phyloP scores from a whole-genome alignment of 208 protist species.

The Naegleria lovaniensis region DNA sequence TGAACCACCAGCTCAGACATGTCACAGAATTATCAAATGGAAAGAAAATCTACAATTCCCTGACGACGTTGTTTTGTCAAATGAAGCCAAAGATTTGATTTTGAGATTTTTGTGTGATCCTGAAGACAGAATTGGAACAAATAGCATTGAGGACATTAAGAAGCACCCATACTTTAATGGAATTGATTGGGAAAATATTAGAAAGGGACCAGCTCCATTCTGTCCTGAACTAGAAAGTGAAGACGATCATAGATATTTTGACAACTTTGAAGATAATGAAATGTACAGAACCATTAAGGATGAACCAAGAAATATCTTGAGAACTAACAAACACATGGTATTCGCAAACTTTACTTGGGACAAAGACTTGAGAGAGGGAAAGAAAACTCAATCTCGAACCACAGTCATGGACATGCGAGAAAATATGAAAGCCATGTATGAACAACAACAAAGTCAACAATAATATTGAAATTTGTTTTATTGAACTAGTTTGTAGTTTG shows the following conservation, averaged over 20 bases:
- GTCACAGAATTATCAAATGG: constrained; percentile 71
- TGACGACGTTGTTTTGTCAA: constrained; percentile 60
- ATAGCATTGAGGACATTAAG: constrained; percentile 54
- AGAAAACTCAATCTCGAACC: neutral
- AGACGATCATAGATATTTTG: constrained; percentile 52
- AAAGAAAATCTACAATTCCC: constrained; percentile 65
- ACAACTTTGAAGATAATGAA: constrained; percentile 31
- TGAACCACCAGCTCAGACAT: constrained; percentile 51
- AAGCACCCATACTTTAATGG: constrained; percentile 66
- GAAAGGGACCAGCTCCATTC: constrained; percentile 48
- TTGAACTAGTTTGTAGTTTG: neutral
- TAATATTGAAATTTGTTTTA: neutral
- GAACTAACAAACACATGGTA: neutral
- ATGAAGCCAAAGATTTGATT: constrained; percentile 82
- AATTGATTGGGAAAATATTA: constrained; percentile 42
- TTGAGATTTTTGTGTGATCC: constrained; percentile 70
- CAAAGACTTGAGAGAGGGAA: neutral
- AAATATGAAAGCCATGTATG: neutral
- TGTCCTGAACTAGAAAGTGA: constrained; percentile 36
- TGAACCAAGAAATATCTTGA: neutral
- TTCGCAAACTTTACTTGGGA: neutral
- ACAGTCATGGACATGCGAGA: neutral
- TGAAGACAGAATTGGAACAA: constrained; percentile 64
- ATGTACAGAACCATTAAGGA: neutral
- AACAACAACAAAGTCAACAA: too few species aligned